Conservation (phyloP, 2,329 filamentous ascomycete species). For the Fusarium lyarnte region DNA sequence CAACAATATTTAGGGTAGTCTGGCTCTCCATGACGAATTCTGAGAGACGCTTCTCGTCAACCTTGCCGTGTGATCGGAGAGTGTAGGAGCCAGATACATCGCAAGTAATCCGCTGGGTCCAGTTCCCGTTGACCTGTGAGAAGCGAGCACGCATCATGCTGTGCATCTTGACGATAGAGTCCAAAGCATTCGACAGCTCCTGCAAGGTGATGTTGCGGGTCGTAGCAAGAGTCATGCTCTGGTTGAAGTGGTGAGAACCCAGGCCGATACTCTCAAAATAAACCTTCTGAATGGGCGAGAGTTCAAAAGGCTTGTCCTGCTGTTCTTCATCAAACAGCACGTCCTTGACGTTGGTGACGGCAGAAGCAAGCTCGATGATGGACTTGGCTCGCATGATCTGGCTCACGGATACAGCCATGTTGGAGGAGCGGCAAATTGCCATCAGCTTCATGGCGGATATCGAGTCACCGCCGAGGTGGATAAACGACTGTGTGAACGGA, state of each 20-base stretch:
- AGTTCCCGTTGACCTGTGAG: background rate
- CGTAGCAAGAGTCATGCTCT: constrained; percentile 25
- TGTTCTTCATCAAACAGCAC: background rate
- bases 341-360: background rate
- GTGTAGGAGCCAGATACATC: background rate
- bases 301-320: background rate
- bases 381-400: constrained; percentile 38
- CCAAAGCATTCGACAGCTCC: constrained; percentile 6
- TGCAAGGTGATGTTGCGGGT: background rate
- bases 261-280: constrained; percentile 17
- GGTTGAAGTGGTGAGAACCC: constrained; percentile 29
- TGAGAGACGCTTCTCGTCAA: background rate
- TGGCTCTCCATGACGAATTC: constrained; percentile 11
- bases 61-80: background rate
- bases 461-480: constrained; percentile 34
- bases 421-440: constrained; percentile 23
- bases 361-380: constrained; percentile 30
- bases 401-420: constrained; percentile 23
- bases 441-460: constrained; percentile 38
- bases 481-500: constrained; percentile 27
- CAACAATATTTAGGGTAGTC: background rate
- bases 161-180: constrained; percentile 13
- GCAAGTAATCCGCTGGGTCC: constrained; percentile 19
- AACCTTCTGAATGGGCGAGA: constrained; percentile 22
- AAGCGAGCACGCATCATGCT: constrained; percentile 36